Base-by-base conservation (phyloP, 2,329 filamentous ascomycete species). In the Xylariaceae sp. region DNA sequence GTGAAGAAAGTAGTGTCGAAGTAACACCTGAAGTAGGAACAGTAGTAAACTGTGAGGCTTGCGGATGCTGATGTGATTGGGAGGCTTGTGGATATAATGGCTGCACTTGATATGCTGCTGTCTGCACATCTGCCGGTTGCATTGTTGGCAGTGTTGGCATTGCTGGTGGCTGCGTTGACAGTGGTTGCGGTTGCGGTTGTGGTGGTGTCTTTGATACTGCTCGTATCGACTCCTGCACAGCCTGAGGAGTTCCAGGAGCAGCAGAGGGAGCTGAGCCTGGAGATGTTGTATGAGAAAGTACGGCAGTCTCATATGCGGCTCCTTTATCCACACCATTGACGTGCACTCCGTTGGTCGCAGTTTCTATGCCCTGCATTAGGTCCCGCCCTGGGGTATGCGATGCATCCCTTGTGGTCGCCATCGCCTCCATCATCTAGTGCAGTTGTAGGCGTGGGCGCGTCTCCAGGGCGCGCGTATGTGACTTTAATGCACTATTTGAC, bases 321-420 rank as follows among this genome's bases (percentile, higher is more conserved):
- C 12, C n/a, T 26, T 34, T 9, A 31, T 45, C 37, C 7, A 26
- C 31, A 37, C 24, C 19, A 21, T 45, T 33, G 26, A 23, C 23
- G 19, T 43, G 31, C n/a, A 28, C 21, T 26, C 44, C 43, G 4
- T 39, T 47, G 12, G 43, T 14, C 23, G 11, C 24, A 36, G 26
- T 24, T 16, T 46, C 50, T 11, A 26, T 4, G 33, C 19, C 17
- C 34, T 36, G 26, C n/a, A 26, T 9, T 9, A 40, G 8, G 11
- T 53, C 34, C 19, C 17, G 48, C 26, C 45, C 52, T 7, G 48
- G 51, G n/a, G 51, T 49, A 33, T 41, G 50, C 21, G 51, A 55
- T 16, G 14, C 19, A 31, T 45, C 54, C 26, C 26, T 48, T 36
- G 29, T 21, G 8, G 34, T 19, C 17, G 55, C 14, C 4, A 28